Percentiles rank a stretch among this genome's conserved stretches.
Conservation (phyloP, 441 rosid species). For the Corymbia calophylla region DNA sequence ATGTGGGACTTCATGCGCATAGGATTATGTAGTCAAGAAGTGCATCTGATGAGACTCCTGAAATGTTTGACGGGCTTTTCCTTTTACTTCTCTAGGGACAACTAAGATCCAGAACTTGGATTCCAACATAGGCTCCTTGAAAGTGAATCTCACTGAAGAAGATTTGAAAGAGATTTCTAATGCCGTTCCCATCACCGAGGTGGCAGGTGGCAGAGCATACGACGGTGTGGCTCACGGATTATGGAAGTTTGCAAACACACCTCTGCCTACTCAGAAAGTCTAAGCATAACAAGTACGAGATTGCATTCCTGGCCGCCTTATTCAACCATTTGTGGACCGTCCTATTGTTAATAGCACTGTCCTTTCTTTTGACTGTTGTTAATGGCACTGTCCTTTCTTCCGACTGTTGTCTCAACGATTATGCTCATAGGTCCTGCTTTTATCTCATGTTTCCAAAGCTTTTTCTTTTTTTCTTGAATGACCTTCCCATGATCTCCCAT, state of each 20-base stretch:
- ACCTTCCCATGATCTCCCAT: background rate
- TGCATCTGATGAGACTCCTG: background rate
- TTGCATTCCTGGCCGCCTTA: background rate
- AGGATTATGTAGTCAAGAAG: background rate
- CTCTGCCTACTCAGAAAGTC: background rate
- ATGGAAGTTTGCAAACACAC: constrained; percentile 25
- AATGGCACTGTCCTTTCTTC: background rate
- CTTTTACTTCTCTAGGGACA: background rate
- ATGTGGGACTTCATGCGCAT: background rate
- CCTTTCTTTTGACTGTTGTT: background rate
- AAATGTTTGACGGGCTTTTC: background rate
- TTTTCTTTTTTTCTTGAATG: background rate
- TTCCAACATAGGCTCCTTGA: background rate
- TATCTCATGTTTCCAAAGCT: background rate
- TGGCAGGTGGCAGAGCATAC: constrained; percentile 26
- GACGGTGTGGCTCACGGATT: background rate
- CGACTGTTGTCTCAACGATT: background rate
- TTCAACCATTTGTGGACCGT: background rate
- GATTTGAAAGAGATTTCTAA: background rate
- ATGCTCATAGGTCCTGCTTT: background rate
- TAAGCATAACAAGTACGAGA: background rate
- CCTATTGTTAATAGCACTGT: background rate
- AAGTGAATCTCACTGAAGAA: background rate
- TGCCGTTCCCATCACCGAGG: background rate
- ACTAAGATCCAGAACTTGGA: background rate